Percentiles rank a stretch among this genome's conserved stretches.
Conservation (phyloP, 108 stramenopile species). For the Conticribra weissflogii region DNA sequence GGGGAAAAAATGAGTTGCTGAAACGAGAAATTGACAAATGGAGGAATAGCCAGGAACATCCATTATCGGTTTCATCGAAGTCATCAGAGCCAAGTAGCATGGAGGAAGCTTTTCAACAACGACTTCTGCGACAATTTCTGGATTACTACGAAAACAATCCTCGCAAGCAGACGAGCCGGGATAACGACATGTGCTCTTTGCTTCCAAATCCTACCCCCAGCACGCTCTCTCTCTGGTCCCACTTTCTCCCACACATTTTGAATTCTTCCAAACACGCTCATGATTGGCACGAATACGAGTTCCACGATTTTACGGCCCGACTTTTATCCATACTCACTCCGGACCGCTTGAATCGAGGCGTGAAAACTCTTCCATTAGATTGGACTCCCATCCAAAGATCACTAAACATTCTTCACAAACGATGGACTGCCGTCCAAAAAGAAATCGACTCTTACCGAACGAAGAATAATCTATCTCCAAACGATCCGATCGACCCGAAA, state of each 20-base stretch:
- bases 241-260: conserved; percentile 26
- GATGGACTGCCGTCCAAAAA: conserved; percentile 21
- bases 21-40: neutral
- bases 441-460: conserved; percentile 16
- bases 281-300: conserved; percentile 10
- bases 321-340: conserved; percentile 30
- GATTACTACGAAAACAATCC: neutral
- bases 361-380: conserved; percentile 47
- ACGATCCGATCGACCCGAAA: conserved; percentile 10
- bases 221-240: conserved; percentile 42
- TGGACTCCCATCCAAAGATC: conserved; percentile 40
- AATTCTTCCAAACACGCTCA: conserved; percentile 33
- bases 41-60: neutral
- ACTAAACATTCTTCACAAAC: conserved; percentile 25
- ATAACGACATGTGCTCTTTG: conserved; percentile 32
- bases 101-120: too few relatives aligned
- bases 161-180: neutral
- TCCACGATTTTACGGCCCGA: conserved; percentile 39
- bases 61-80: neutral
- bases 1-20: neutral
- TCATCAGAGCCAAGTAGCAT: too few relatives aligned
- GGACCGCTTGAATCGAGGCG: conserved; percentile 39
- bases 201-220: conserved; percentile 41
- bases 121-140: neutral
- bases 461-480: neutral